phyloP scores from a whole-genome alignment of 306 rosid species.

The Senna siamea region DNA sequence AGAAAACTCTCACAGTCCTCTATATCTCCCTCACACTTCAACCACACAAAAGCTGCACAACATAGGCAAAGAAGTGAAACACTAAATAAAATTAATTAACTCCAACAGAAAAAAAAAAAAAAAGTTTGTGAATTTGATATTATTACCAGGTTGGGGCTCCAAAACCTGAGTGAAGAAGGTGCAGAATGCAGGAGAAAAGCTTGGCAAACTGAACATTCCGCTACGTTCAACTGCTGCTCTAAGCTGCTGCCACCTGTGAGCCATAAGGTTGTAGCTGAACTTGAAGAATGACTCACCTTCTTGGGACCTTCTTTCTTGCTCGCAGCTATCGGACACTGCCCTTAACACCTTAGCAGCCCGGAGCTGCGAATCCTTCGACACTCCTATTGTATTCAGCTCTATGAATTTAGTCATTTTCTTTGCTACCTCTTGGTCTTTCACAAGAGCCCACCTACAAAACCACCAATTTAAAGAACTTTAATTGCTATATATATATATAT shows the following conservation, averaged over 20 bases:
- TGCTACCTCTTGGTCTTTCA: slow-evolving; percentile 72
- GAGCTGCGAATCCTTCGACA: slow-evolving; percentile 90
- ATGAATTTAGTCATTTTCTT: slow-evolving; percentile 82
- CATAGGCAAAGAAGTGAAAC: neutral
- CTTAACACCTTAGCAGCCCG: slow-evolving; percentile 81
- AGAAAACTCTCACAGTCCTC: slow-evolving; percentile 58
- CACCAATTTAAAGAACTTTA: neutral
- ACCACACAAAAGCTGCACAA: slow-evolving; percentile 59
- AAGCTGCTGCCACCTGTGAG: slow-evolving; percentile 69
- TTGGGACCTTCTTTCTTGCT: slow-evolving; percentile 39
- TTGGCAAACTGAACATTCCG: slow-evolving; percentile 67
- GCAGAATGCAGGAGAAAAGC: slow-evolving; percentile 62
- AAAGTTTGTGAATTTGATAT: no score
- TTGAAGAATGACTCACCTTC: slow-evolving; percentile 58
- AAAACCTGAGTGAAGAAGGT: slow-evolving; percentile 52
- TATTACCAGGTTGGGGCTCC: slow-evolving; percentile 80
- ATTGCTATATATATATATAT: no score
- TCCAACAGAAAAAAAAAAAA: no score
- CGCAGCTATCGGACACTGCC: slow-evolving; percentile 61
- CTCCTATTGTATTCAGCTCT: slow-evolving; percentile 89
- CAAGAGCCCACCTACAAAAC: slow-evolving; percentile 81
- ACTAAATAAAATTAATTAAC: no score
- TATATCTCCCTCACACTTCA: slow-evolving; percentile 53
- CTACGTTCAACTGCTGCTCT: slow-evolving; percentile 54
- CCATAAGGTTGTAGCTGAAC: slow-evolving; percentile 60